Evolutionary conservation across 768 basidiomycete species (phyloP).

Genomic region (Tylopilus felleus): DNA sequence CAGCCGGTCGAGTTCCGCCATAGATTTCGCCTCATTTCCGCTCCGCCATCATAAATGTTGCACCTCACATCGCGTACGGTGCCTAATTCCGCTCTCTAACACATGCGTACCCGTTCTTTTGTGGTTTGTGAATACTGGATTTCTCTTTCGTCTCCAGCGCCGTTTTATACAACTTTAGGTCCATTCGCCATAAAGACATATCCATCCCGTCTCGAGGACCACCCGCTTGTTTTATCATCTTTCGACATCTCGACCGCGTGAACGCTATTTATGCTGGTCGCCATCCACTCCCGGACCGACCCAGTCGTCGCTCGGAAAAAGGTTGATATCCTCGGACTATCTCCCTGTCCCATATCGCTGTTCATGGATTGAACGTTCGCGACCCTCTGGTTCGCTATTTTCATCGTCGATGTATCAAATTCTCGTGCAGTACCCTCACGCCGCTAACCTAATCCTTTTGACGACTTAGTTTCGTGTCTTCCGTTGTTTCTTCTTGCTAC

Average conservation of each 20-base stretch:
- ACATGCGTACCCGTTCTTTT: slow-evolving; percentile 33
- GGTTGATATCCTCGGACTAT: slow-evolving; percentile 33
- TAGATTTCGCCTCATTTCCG: slow-evolving; percentile 29
- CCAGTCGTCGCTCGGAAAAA: slow-evolving; percentile 25
- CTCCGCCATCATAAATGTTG: slow-evolving; percentile 28
- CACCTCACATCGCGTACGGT: slow-evolving; percentile 33
- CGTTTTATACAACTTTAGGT: slow-evolving; percentile 26
- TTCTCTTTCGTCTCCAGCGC: slow-evolving; percentile 21
- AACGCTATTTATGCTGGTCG: slow-evolving; percentile 31
- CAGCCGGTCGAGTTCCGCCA: slow-evolving; percentile 11
- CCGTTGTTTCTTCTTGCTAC: slow-evolving; percentile 38
- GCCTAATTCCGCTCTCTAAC: slow-evolving; percentile 41
- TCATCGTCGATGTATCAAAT: slow-evolving; percentile 32
- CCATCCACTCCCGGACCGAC: slow-evolving; percentile 15
- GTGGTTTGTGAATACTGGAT: slow-evolving; percentile 37
- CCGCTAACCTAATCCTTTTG: slow-evolving; percentile 35
- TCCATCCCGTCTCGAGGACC: slow-evolving; percentile 60
- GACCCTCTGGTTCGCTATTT: slow-evolving; percentile 25
- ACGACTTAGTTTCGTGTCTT: slow-evolving; percentile 36
- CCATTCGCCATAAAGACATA: slow-evolving; percentile 49
- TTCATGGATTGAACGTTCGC: slow-evolving; percentile 38
- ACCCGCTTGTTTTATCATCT: slow-evolving; percentile 30
- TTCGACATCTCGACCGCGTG: slow-evolving; percentile 30
- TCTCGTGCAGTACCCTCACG: slow-evolving; percentile 31
- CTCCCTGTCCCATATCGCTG: slow-evolving; percentile 27